Base-by-base conservation (phyloP, 176 grass and related monocot genomes). In the Carex parvula region DNA sequence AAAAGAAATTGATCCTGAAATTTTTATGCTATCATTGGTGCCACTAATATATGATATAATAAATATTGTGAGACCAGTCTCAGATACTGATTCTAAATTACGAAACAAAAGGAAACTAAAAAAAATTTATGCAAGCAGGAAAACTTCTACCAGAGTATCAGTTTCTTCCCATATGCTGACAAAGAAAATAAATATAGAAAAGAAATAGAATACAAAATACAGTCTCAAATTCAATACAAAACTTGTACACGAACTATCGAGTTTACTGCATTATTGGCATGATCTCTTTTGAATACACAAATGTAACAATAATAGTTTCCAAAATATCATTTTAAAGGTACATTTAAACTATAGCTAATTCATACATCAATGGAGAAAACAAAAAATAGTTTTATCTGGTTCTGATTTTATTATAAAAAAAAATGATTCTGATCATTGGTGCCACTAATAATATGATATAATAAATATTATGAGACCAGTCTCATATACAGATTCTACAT, bases 11-110 rank as follows among this genome's bases (percentile, higher is more conserved):
- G 37, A 39, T 0, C 5, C 4, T 6, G 37, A 29, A 29, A 29
- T 29, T 29, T 29, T 29, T 29, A 29, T 29, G 29, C 29, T 29
- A 39, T 11, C 24, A 32, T 69, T 39, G 42, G 80, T 84, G 77
- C 20, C 41, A 41, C 15, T 12, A 70, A 60, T 42, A 41, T 39
- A 39, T 39, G 37, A 39, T 39, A 39, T 5, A 39, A 39, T 39
- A 39, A 39, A 39, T 39, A 39, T 39, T 6, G 5, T 39, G 37
- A 39, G 0, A 39, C 37, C 37, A 39, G 37, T 39, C 37, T 39
- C 37, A 39, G 78, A 75, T 55, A 54, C 86, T 84, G 30, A 15
- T 13, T 76, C 26, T 7, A 6, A 14, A 46, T 18, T 84, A 87
- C 14, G 68, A 9, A 69, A 33, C 29, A 29, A 70, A 35, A 1